Conservation (phyloP, 2,329 filamentous ascomycete genomes). For the Fusarium torulosum region DNA sequence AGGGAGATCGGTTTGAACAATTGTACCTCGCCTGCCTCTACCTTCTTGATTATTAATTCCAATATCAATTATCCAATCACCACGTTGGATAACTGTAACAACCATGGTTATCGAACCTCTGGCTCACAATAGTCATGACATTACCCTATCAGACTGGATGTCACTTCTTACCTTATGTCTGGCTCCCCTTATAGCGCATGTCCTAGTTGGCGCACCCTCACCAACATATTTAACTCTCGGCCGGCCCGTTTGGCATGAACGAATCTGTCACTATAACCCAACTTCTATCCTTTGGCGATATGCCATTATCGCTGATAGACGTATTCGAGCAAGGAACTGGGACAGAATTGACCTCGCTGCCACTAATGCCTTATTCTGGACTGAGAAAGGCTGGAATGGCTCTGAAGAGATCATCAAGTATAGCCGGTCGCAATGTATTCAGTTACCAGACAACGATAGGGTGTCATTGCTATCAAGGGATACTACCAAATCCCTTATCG, state of each 20-base stretch:
- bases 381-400: slow-evolving; percentile 25
- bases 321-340: slow-evolving; percentile 16
- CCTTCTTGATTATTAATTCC: no score
- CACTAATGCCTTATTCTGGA: slow-evolving; percentile 29
- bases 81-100: no score
- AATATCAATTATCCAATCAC: no score
- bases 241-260: slow-evolving; percentile 27
- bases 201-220: slow-evolving; percentile 20
- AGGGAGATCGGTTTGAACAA: no score
- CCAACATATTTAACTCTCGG: slow-evolving; percentile 4
- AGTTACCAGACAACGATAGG: slow-evolving; percentile 2
- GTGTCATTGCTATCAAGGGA: neutral
- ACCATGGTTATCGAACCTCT: no score
- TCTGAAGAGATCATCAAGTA: slow-evolving; percentile 15
- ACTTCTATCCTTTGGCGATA: slow-evolving; percentile 34
- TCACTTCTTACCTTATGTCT: slow-evolving; percentile 26
- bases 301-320: slow-evolving; percentile 11
- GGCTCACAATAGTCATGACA: no score
- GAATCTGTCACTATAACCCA: slow-evolving; percentile 30
- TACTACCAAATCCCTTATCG: slow-evolving; percentile 7
- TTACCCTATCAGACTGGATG: slow-evolving; percentile 24
- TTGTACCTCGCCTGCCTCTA: no score
- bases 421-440: neutral
- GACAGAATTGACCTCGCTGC: slow-evolving; percentile 14
- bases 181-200: slow-evolving; percentile 28